Percentiles rank a stretch among this genome's conserved stretches.
phyloP scores from a whole-genome alignment of 169 alveolate species.

The Babesia bigemina region DNA sequence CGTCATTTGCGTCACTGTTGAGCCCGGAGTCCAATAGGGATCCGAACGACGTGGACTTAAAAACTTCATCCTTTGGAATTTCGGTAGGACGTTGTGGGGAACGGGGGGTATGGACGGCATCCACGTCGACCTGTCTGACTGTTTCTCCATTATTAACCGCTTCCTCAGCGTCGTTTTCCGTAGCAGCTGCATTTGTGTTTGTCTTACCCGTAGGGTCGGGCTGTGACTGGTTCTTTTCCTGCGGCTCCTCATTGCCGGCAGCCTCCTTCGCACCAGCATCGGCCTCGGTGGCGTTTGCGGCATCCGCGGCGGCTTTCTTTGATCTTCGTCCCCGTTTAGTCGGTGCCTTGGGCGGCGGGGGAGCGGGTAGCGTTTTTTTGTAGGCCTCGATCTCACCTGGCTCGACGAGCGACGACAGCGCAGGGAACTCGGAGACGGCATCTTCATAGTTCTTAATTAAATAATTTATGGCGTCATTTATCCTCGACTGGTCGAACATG shows the following conservation, averaged over 20 bases:
- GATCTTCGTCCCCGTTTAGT: background rate
- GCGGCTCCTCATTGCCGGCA: background rate
- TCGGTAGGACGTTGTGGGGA: too few species aligned
- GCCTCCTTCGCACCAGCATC: background rate
- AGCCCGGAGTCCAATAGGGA: too few species aligned
- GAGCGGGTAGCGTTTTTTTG: background rate
- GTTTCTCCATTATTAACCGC: background rate
- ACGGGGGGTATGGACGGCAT: too few species aligned
- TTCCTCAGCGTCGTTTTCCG: background rate
- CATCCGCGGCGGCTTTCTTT: background rate
- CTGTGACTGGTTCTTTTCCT: too few species aligned
- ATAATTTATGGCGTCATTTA: constrained; percentile 77
- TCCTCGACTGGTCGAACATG: constrained; percentile 76
- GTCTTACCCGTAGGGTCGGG: too few species aligned
- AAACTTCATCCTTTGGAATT: background rate
- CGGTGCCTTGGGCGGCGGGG: background rate
- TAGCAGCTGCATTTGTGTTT: too few species aligned
- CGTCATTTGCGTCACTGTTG: too few species aligned
- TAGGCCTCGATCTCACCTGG: constrained; percentile 15
- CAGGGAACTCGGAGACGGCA: constrained; percentile 17
- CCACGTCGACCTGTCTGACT: background rate
- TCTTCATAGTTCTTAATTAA: constrained; percentile 64
- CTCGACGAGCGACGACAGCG: constrained; percentile 21
- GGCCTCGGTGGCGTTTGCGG: background rate
- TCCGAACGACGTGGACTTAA: background rate